Evolutionary conservation across 2,329 filamentous ascomycete species (phyloP).

Genomic region (Microsporum canis): DNA sequence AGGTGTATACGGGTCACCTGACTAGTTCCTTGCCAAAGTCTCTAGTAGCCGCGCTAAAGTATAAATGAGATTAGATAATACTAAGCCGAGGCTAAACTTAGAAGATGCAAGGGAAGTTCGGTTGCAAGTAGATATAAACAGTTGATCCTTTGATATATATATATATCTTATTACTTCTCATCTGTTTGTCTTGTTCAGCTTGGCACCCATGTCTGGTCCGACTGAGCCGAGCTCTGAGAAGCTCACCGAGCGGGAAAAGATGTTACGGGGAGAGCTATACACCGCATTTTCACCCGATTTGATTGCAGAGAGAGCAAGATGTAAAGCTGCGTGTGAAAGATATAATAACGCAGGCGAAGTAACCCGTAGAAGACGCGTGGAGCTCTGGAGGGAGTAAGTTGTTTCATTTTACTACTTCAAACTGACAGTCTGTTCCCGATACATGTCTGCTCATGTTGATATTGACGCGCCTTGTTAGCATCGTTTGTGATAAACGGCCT

Average conservation of each 20-base stretch:
- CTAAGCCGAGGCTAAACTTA: too few relatives aligned
- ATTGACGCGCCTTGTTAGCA: constrained; percentile 34
- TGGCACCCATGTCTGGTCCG: not conserved
- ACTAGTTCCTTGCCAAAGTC: too few relatives aligned
- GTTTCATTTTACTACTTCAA: not conserved
- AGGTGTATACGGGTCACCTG: too few relatives aligned
- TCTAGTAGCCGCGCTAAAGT: too few relatives aligned
- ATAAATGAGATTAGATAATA: too few relatives aligned
- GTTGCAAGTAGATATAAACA: not conserved
- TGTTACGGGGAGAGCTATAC: constrained; percentile 60
- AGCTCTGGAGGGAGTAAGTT: constrained; percentile 61
- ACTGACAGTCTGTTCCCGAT: not conserved
- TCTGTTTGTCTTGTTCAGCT: not conserved
- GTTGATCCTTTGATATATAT: not conserved
- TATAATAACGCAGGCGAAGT: constrained; percentile 55
- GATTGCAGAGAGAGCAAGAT: constrained; percentile 50
- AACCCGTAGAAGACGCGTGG: constrained; percentile 49
- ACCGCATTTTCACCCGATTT: constrained; percentile 61
- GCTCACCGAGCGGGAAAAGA: constrained; percentile 32
- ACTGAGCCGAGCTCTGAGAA: not conserved
- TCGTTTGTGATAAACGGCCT: constrained; percentile 50
- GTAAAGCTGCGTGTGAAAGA: constrained; percentile 47
- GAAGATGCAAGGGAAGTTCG: too few relatives aligned
- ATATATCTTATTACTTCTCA: not conserved
- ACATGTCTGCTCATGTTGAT: too few relatives aligned